These are phyloP conservation scores for Aspergillus sp. DNA, from an alignment of 2,329 filamentous ascomycete species.

Conservation along the genomic window DNA sequence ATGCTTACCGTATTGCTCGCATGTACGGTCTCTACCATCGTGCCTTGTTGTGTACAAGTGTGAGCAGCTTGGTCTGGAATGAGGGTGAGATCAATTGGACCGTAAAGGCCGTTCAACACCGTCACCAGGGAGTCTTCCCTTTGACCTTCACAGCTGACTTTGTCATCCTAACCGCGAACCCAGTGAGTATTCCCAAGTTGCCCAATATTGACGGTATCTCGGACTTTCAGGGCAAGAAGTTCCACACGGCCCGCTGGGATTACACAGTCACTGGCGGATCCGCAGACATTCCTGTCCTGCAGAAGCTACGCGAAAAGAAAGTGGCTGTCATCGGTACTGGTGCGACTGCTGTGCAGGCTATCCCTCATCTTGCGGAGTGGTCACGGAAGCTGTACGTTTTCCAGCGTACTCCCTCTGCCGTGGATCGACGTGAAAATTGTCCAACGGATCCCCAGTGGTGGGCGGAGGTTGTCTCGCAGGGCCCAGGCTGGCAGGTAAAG, in stretches of 20 bases:
- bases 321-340: constrained; percentile 42
- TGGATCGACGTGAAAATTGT: constrained; percentile 27
- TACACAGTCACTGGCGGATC: constrained; percentile 7
- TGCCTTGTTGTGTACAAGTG: constrained; percentile 44
- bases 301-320: constrained; percentile 22
- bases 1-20: constrained; percentile 10
- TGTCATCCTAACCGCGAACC: constrained; percentile 27
- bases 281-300: neutral
- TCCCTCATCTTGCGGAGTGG: constrained; percentile 35
- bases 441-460: constrained; percentile 12
- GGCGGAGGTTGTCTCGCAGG: neutral
- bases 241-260: constrained; percentile 22
- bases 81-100: constrained; percentile 3
- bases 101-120: constrained; percentile 3
- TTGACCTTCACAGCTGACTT: constrained; percentile 24
- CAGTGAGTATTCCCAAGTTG: constrained; percentile 13
- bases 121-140: neutral
- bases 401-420: constrained; percentile 36
- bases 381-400: constrained; percentile 31
- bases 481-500: constrained; percentile 19
- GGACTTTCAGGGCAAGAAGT: constrained; percentile 15
- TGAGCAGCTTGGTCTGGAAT: constrained; percentile 17
- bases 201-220: constrained; percentile 18
- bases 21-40: constrained; percentile 38
- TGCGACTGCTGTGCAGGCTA: constrained; percentile 36